Percentiles rank a stretch among this genome's conserved stretches.
These are phyloP conservation scores for Tothia fuscella DNA, from an alignment of 2,329 filamentous ascomycete genomes.

Conservation along the genomic window DNA sequence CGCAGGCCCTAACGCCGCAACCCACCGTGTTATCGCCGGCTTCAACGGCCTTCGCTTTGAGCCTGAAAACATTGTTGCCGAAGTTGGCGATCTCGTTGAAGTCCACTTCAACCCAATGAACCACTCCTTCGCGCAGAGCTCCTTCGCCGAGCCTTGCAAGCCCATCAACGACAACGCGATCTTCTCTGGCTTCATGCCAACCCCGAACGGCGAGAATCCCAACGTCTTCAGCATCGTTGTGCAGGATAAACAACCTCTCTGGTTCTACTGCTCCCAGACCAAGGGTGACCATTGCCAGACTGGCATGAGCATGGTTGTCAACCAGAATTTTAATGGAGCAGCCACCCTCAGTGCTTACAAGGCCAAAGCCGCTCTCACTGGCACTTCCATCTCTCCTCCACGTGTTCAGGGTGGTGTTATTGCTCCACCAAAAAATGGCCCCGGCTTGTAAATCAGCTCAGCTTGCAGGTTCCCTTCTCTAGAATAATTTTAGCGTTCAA, in stretches of 20 bases:
- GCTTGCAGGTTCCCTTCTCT: too few species aligned
- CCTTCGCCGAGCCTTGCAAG: slow-evolving; percentile 7
- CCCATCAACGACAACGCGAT: slow-evolving; percentile 4
- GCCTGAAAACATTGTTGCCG: slow-evolving; percentile 9
- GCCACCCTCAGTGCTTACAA: slow-evolving; percentile 22
- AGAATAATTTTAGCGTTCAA: too few species aligned
- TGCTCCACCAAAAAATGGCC: slow-evolving; percentile 12
- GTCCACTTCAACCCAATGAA: slow-evolving; percentile 8
- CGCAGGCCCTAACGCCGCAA: not conserved
- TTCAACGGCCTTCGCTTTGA: slow-evolving; percentile 3
- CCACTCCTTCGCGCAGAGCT: slow-evolving; percentile 9
- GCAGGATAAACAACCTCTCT: slow-evolving; percentile 6
- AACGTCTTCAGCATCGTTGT: slow-evolving; percentile 9
- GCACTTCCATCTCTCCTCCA: slow-evolving; percentile 17
- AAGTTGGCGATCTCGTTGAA: slow-evolving; percentile 8
- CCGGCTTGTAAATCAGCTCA: too few species aligned
- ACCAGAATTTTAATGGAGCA: slow-evolving; percentile 14
- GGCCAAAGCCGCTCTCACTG: slow-evolving; percentile 16
- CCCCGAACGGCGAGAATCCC: slow-evolving; percentile 25
- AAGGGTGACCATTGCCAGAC: slow-evolving; percentile 9
- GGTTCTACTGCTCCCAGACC: slow-evolving; percentile 32
- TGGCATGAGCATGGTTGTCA: slow-evolving; percentile 9
- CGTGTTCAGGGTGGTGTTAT: slow-evolving; percentile 17
- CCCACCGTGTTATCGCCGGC: slow-evolving; percentile 7
- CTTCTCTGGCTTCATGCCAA: slow-evolving; percentile 26